Base-by-base conservation (phyloP, 2,329 filamentous ascomycete genomes). In the Scorias spongiosa region DNA sequence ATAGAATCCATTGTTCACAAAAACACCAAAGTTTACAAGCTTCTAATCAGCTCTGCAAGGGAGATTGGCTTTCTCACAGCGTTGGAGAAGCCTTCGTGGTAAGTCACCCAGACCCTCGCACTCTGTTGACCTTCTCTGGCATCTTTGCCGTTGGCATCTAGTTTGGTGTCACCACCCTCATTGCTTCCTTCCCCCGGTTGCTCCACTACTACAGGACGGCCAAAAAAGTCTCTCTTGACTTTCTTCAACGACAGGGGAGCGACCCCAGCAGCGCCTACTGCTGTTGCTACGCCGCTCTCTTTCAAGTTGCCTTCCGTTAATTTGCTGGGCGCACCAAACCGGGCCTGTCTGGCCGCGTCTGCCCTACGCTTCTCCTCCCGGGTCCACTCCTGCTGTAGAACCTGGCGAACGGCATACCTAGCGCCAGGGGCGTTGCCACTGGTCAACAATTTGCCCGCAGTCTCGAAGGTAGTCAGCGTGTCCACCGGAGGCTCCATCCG, bases 401-500 rank as follows among this genome's bases (percentile, higher is more conserved):
- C 88, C 61, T 95, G 89, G 17, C 91, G 80, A 5, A 98, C 81
- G 1, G 89, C 89, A 57, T 86, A 98, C n/a, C 91, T 77, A 0
- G 85, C 85, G 0, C 84, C 86, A 1, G 77, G 78, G 9, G 76
- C 74, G 2, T 75, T 74, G 32, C 71, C 66, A 12, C 75, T 65
- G 2, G 69, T 54, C 2, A 55, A 55, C 2, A 58, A 65, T 3
- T 76, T 66, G 2, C 71, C 65, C 7, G 72, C 75, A 0, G 85
- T 85, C 52, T 84, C 79, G 53, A 84, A 96, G 0, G 74, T 73
- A 1, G 81, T 72, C 0, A 96, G 71, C 8, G 74, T 70, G 62
- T 98, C 91, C n/a, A 98, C 71, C 1, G 77, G 70, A 74, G 91
- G 91, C 57, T 96, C 89, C 84, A 98, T 88, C 43, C 91, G 78